Conservation (phyloP, 1,284 basidiomycete species). For the Cutaneotrichosporon mucoides region DNA sequence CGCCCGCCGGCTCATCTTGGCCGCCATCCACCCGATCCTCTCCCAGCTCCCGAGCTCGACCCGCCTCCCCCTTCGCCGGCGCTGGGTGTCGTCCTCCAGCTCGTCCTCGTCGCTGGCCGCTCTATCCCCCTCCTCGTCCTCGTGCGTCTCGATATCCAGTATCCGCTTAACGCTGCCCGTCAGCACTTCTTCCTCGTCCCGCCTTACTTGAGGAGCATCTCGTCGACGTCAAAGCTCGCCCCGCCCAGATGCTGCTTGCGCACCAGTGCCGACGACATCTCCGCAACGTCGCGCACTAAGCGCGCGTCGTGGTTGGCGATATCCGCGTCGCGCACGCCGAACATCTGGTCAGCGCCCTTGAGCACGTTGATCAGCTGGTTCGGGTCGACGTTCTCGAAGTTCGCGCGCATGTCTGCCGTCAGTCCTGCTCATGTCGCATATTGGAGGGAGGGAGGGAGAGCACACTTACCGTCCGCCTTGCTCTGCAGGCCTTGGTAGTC, state of each 20-base stretch:
- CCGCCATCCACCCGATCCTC: constrained; percentile 48
- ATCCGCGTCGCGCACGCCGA: constrained; percentile 30
- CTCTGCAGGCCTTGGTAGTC: constrained; percentile 29
- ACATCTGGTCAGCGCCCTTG: constrained; percentile 17
- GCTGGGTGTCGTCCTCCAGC: constrained; percentile 12
- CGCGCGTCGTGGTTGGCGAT: constrained; percentile 37
- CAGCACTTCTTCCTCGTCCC: background rate
- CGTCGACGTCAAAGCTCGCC: constrained; percentile 51
- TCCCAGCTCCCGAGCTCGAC: constrained; percentile 40
- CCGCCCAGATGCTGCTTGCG: constrained; percentile 45
- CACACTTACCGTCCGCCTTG: constrained; percentile 32
- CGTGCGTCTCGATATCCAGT: constrained; percentile 26
- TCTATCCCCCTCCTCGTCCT: constrained; percentile 26
- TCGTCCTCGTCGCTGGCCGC: constrained; percentile 32
- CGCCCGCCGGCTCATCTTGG: constrained; percentile 39
- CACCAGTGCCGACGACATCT: constrained; percentile 33
- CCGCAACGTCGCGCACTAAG: constrained; percentile 29
- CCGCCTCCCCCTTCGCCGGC: constrained; percentile 4
- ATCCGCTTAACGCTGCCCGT: constrained; percentile 28
- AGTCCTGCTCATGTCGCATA: background rate
- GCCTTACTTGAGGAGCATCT: constrained; percentile 46
- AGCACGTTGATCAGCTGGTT: constrained; percentile 22
- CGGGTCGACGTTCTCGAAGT: constrained; percentile 28
- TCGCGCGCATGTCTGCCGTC: constrained; percentile 29
- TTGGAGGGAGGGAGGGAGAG: too few species aligned